phyloP scores from a whole-genome alignment of 2,329 filamentous ascomycete genomes.

The Colletotrichum nymphaeae region DNA sequence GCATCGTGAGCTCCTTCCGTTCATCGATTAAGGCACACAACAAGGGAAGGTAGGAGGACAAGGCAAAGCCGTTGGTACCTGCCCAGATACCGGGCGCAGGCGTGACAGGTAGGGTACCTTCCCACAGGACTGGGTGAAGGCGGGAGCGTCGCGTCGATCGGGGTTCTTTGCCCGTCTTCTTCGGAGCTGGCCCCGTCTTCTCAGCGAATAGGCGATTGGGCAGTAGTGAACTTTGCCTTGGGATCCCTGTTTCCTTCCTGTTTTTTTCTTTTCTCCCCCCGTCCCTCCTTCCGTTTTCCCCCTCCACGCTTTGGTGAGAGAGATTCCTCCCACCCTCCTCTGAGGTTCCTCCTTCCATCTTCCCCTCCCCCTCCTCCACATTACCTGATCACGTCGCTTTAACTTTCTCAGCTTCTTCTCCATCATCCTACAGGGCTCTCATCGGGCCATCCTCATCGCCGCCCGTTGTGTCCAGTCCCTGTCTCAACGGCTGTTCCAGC shows the following conservation, averaged over 20 bases:
- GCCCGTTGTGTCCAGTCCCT: not conserved
- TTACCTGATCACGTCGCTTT: not conserved
- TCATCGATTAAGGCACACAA: too few species aligned
- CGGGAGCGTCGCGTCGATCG: not conserved
- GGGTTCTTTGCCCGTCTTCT: not conserved
- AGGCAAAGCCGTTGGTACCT: too few species aligned
- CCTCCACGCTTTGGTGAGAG: not conserved
- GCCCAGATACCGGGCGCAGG: too few species aligned
- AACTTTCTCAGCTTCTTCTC: not conserved
- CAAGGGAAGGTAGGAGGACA: too few species aligned
- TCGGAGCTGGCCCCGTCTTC: not conserved
- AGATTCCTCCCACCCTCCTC: not conserved
- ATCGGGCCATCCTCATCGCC: not conserved
- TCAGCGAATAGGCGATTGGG: not conserved
- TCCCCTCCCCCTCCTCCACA: not conserved
- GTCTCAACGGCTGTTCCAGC: conserved; percentile 21
- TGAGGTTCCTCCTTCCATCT: not conserved
- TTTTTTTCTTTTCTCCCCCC: not conserved
- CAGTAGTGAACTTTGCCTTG: not conserved
- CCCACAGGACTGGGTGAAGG: not conserved
- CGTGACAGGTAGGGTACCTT: not conserved
- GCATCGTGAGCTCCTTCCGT: too few species aligned
- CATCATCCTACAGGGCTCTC: not conserved
- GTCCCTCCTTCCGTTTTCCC: not conserved
- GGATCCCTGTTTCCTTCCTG: not conserved